Conservation (phyloP, 2,329 filamentous ascomycete species). For the Fusarium algeriense region DNA sequence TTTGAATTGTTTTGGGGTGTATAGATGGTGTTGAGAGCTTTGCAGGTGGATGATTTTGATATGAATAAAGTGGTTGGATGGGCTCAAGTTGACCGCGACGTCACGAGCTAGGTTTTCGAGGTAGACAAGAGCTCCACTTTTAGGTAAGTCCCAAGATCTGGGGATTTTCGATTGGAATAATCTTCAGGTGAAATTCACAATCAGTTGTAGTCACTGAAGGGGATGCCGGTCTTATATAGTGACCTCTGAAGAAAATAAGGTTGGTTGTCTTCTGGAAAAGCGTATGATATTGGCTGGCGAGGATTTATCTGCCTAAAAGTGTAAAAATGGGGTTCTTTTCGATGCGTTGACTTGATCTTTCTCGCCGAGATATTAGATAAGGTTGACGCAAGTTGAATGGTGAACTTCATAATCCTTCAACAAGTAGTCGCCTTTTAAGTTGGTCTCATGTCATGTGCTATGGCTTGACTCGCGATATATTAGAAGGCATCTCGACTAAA, state of each 20-base stretch:
- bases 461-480: too few relatives aligned
- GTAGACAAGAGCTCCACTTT: slow-evolving; percentile 13
- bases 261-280: background rate
- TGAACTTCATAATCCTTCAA: background rate
- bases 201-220: background rate
- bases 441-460: too few relatives aligned
- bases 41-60: background rate
- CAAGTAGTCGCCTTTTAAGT: too few relatives aligned
- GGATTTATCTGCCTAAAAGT: background rate
- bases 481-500: too few relatives aligned
- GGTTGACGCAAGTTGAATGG: background rate
- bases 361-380: too few relatives aligned
- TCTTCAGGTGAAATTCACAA: too few relatives aligned
- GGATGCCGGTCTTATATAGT: background rate
- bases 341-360: too few relatives aligned
- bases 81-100: slow-evolving; percentile 21
- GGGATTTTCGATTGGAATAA: too few relatives aligned
- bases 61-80: slow-evolving; percentile 7
- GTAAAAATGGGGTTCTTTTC: background rate
- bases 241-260: background rate
- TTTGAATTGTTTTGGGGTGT: background rate
- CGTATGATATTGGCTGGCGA: background rate
- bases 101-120: slow-evolving; percentile 18
- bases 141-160: background rate
- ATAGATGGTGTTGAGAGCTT: background rate